These are phyloP conservation scores for Penicillium digitatum DNA, from an alignment of 2,329 filamentous ascomycete genomes.

Conservation along the genomic window DNA sequence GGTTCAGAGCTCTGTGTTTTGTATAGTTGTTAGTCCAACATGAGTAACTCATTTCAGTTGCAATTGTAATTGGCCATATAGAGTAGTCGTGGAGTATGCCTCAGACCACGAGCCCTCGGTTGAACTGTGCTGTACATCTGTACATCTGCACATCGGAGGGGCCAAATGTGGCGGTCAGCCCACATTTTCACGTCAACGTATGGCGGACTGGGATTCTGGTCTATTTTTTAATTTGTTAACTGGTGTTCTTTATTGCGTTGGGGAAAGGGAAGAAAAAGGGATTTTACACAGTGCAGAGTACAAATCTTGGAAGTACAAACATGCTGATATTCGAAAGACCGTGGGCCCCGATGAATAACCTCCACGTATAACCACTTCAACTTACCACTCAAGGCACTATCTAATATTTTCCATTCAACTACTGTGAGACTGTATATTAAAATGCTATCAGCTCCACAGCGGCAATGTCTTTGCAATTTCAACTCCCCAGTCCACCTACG, in stretches of 20 bases:
- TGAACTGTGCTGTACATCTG: constrained; percentile 2
- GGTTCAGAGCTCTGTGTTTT: neutral
- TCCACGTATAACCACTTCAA: too few species aligned
- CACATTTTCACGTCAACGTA: neutral
- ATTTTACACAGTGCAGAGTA: too few species aligned
- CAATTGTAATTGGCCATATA: neutral
- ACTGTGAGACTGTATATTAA: too few species aligned
- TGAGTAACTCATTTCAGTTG: too few species aligned
- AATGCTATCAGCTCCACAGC: neutral
- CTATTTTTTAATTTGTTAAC: neutral
- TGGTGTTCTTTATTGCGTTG: neutral
- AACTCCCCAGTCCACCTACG: neutral
- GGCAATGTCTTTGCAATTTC: neutral
- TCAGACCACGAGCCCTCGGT: neutral
- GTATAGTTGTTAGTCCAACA: neutral
- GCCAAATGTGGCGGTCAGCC: constrained; percentile 1
- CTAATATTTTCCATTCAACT: too few species aligned
- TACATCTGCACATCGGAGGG: neutral
- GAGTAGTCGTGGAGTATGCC: neutral
- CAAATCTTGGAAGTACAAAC: too few species aligned
- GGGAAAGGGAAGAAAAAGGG: too few species aligned
- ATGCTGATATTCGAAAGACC: too few species aligned
- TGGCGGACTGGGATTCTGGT: neutral
- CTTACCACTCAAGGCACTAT: too few species aligned
- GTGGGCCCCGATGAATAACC: too few species aligned